Percentiles rank a stretch among this genome's conserved stretches.
phyloP scores from a whole-genome alignment of 805 yeast species.

The Torulaspora indica region DNA sequence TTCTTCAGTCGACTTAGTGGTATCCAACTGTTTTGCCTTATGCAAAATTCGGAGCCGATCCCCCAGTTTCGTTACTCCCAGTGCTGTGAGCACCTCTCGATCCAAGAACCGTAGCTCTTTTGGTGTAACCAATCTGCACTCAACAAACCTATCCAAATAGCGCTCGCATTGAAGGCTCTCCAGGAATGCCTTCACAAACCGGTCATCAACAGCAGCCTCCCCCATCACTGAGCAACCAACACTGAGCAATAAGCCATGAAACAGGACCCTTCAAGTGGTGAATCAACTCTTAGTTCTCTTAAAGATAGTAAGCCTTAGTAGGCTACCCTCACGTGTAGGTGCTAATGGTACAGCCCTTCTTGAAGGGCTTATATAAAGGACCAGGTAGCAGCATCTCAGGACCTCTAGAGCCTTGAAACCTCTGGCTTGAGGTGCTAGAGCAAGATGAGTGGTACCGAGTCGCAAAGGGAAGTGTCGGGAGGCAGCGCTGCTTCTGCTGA shows the following conservation, averaged over 20 bases:
- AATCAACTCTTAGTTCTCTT: too few species aligned
- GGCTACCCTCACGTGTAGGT: neutral
- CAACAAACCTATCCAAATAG: slow-evolving; percentile 22
- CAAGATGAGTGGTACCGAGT: neutral
- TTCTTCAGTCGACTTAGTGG: slow-evolving; percentile 14
- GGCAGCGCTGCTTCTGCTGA: neutral
- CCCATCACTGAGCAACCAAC: neutral
- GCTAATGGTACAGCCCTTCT: neutral
- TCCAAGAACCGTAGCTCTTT: slow-evolving; percentile 42
- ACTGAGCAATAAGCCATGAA: neutral
- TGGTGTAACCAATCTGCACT: slow-evolving; percentile 20
- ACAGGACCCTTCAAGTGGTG: too few species aligned
- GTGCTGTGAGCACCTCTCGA: slow-evolving; percentile 55
- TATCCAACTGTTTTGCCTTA: slow-evolving; percentile 44
- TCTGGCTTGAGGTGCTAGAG: too few species aligned
- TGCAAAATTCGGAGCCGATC: slow-evolving; percentile 69
- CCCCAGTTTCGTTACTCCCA: slow-evolving; percentile 76
- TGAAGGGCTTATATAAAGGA: neutral
- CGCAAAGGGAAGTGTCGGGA: neutral
- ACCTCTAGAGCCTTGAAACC: too few species aligned
- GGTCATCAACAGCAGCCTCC: slow-evolving; percentile 6
- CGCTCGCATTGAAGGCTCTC: slow-evolving; percentile 22
- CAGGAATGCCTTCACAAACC: slow-evolving; percentile 24
- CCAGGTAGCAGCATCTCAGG: neutral
- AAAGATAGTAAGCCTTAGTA: neutral